Percentiles rank a stretch among this genome's conserved stretches.
Conservation (phyloP, 805 yeast genomes). For the Saccharomycopsis lassenensis region DNA sequence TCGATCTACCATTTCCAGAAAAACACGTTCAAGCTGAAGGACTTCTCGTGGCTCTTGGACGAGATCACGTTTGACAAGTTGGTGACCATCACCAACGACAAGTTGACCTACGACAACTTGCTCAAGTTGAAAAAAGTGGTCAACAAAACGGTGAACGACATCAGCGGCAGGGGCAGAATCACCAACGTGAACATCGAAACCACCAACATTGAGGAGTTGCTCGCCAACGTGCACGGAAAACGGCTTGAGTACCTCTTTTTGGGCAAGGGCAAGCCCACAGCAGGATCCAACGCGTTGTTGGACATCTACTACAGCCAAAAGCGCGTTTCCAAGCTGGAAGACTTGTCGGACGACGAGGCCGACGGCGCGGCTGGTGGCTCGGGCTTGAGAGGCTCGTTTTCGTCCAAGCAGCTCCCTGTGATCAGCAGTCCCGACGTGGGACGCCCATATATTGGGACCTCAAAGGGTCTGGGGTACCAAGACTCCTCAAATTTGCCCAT, state of each 20-base stretch:
- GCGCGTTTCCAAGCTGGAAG: too few species aligned
- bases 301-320: slow-evolving; percentile 27
- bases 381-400: too few species aligned
- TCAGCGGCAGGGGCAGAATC: slow-evolving; percentile 27
- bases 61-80: slow-evolving; percentile 23
- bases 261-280: slow-evolving; percentile 28
- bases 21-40: slow-evolving; percentile 22
- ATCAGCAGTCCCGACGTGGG: too few species aligned
- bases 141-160: slow-evolving; percentile 64
- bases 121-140: slow-evolving; percentile 54
- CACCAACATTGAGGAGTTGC: slow-evolving; percentile 25
- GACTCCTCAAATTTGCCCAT: too few species aligned
- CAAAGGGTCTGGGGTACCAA: too few species aligned
- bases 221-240: slow-evolving; percentile 24
- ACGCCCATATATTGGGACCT: too few species aligned
- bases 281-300: slow-evolving; percentile 28
- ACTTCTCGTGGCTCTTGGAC: slow-evolving; percentile 15
- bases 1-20: slow-evolving; percentile 73
- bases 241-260: slow-evolving; percentile 23
- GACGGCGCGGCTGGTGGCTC: too few species aligned
- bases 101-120: slow-evolving; percentile 29
- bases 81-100: slow-evolving; percentile 36
- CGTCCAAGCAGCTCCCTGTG: too few species aligned
- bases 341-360: too few species aligned
- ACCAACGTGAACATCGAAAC: slow-evolving; percentile 26